A percentile compares a stretch with the other conserved stretches of the same genome.
Conservation (phyloP, 2,329 filamentous ascomycete genomes). For the Microdochium paspali region DNA sequence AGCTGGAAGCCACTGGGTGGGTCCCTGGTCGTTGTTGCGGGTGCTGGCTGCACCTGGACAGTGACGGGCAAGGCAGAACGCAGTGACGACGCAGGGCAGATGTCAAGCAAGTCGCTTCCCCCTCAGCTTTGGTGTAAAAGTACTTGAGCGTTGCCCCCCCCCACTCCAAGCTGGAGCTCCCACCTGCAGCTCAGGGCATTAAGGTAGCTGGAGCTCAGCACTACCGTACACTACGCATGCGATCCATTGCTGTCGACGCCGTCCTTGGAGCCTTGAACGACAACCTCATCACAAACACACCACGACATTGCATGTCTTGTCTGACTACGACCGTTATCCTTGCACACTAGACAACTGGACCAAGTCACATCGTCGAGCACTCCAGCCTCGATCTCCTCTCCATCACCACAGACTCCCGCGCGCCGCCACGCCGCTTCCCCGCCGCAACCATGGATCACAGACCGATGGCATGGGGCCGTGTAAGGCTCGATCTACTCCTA, state of each 20-base stretch:
- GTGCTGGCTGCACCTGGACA: background rate
- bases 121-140: background rate
- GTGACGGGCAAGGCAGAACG: background rate
- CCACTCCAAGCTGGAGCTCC: background rate
- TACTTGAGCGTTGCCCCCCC: background rate
- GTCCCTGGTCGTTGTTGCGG: background rate
- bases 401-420: constrained; percentile 4
- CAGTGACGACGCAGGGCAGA: background rate
- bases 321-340: too few relatives aligned
- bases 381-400: too few relatives aligned
- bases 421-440: constrained; percentile 10
- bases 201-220: background rate
- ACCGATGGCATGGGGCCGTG: constrained; percentile 64
- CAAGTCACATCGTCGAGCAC: constrained; percentile 3
- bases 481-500: constrained; percentile 32
- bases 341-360: constrained; percentile 2
- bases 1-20: background rate
- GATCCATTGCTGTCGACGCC: too few relatives aligned
- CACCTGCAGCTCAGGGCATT: background rate
- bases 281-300: background rate
- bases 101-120: background rate
- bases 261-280: background rate
- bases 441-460: constrained; percentile 54
- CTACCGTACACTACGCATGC: too few relatives aligned
- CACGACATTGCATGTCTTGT: background rate